Evolutionary conservation across 129 eudicot species (phyloP).

Genomic region (Flaveria bidentis): DNA sequence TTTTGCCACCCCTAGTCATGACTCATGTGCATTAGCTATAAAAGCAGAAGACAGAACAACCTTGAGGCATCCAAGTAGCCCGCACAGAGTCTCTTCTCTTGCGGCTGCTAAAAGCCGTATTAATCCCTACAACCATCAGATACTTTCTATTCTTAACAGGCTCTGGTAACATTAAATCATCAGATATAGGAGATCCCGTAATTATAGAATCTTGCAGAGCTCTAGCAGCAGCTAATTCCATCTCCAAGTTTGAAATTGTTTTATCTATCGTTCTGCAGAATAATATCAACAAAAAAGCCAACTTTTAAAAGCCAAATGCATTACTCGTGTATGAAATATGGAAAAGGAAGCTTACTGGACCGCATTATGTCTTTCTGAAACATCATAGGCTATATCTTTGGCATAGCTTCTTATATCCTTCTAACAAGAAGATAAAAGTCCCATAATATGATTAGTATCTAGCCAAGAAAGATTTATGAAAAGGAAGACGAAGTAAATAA

Average conservation of each 20-base stretch:
- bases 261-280: conserved; percentile 58
- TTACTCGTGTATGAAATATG: not conserved
- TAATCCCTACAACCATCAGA: conserved; percentile 88
- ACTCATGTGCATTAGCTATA: not conserved
- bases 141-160: conserved; percentile 73
- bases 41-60: conserved; percentile 26
- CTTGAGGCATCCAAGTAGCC: conserved; percentile 98
- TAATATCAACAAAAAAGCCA: not conserved
- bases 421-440: conserved; percentile 30
- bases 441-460: not conserved
- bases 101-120: conserved; percentile 96
- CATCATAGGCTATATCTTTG: conserved; percentile 52
- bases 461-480: not conserved
- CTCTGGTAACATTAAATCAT: conserved; percentile 55
- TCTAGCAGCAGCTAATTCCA: conserved; percentile 95
- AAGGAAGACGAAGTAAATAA: not conserved
- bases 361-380: conserved; percentile 64
- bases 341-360: conserved; percentile 58
- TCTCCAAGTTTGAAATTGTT: conserved; percentile 79
- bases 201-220: conserved; percentile 84
- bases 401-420: conserved; percentile 54
- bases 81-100: conserved; percentile 94
- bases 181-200: conserved; percentile 71
- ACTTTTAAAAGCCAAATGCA: conserved; percentile 13
- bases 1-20: not conserved